Evolutionary conservation across 1,139 yeast genomes (phyloP).

Genomic region (Insectozyma bohioensis): DNA sequence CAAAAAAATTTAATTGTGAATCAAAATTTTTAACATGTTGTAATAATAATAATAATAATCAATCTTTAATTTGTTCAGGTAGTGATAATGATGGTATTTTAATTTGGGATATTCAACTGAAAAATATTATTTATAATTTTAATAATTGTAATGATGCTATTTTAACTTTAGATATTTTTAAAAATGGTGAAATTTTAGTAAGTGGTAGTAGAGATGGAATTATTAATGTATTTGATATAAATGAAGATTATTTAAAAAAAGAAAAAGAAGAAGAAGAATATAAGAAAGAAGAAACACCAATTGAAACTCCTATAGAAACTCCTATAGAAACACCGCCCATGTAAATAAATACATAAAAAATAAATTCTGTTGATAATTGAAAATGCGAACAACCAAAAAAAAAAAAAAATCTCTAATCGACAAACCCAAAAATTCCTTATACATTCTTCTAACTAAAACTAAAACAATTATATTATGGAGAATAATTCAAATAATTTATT

Average conservation of each 20-base stretch:
- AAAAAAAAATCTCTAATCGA: no score
- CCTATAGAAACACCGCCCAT: no score
- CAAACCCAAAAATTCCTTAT: no score
- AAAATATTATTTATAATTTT: conserved; percentile 44
- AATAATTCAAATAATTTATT: conserved; percentile 13
- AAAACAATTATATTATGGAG: conserved; percentile 14
- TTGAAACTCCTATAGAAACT: no score
- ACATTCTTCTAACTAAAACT: no score
- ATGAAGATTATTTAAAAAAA: no score
- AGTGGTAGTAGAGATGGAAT: conserved; percentile 33
- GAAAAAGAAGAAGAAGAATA: no score
- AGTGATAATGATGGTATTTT: conserved; percentile 59
- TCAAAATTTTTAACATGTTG: conserved; percentile 40
- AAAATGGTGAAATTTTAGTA: conserved; percentile 38
- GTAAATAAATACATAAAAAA: no score
- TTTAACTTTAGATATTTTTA: conserved; percentile 45
- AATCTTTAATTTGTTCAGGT: conserved; percentile 61
- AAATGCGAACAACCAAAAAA: no score
- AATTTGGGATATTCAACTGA: conserved; percentile 77
- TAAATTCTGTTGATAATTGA: no score
- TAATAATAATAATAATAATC: conserved; percentile 17
- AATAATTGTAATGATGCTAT: conserved; percentile 25
- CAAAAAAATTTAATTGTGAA: conserved; percentile 49
- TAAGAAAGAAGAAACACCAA: no score
- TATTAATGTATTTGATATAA: conserved; percentile 25